Evolutionary conservation across 2,329 filamentous ascomycete species (phyloP), one percentile per base, ranked within the genome.

Genomic region (Nemania diffusa): DNA sequence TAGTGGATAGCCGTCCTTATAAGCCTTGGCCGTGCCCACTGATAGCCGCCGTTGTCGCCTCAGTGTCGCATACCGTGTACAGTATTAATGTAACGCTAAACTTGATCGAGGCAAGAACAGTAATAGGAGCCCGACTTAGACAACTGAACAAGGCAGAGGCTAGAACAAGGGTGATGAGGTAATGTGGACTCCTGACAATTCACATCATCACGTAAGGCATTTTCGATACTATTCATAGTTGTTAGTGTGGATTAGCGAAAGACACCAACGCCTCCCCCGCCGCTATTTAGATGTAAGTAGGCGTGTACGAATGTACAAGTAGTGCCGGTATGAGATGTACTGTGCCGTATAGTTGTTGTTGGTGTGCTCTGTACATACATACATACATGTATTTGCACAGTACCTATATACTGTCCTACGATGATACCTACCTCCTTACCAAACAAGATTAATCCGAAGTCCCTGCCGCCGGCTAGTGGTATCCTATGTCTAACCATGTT

Each of bases 21-120:
- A 57, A 34, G 26, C 27, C 40, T 57, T 57, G 55, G 55, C 15
- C 7, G 15, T 53, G 42, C 22, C 46, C 61, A 64, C 62, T 26
- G 29, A 64, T 58, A 64, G 44, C 24, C 48, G 34, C 55, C 22
- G 9, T 5, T 57, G 22, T 40, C 26, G 34, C 34, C 34, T 40
- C 34, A 9, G 13, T 15, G 29, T 32, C 5, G 5, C 29, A 32
- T 32, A 5, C 27, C 17, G 15, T 46, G 26, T 48, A 32, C n/a
- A 29, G 3, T 11, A 15, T 29, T 32, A 32, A 9, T 32, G 29
- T 32, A 32, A 32, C 7, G 8, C 32, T 24, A 15, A n/a, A 32
- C 32, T 22, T 3, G 2, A 55, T 40, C 34, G 15, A 17, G 9
- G 51, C 26, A 22, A 44, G 48, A 59, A 40, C 48, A 48, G 50